phyloP scores from a whole-genome alignment of 805 yeast genomes.

The Dipodascus albidus region DNA sequence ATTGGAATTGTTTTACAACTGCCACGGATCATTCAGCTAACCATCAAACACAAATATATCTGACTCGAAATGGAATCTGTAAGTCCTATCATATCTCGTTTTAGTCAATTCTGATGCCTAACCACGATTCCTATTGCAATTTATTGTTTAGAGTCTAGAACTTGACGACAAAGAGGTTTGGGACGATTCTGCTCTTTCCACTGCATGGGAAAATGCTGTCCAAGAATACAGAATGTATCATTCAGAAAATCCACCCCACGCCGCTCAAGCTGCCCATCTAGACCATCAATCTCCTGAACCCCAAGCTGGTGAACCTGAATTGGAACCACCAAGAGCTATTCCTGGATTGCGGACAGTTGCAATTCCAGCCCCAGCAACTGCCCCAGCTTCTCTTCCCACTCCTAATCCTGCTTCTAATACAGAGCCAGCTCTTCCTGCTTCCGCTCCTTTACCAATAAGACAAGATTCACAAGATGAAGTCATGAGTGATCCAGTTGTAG shows the following conservation, averaged over 20 bases:
- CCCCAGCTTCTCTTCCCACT: background rate
- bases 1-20: too few relatives aligned
- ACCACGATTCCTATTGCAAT: background rate
- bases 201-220: conserved; percentile 15
- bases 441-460: background rate
- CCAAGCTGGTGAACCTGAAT: background rate
- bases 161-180: conserved; percentile 15
- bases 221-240: conserved; percentile 12
- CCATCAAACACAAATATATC: too few relatives aligned
- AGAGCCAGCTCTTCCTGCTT: too few relatives aligned
- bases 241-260: background rate
- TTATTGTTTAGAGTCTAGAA: background rate
- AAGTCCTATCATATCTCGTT: background rate
- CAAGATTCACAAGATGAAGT: background rate
- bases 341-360: background rate
- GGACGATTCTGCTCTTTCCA: conserved; percentile 16
- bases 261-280: background rate
- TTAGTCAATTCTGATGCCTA: too few relatives aligned
- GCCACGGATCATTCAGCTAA: too few relatives aligned
- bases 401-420: background rate
- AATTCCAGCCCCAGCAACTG: background rate
- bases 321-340: background rate
- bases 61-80: background rate
- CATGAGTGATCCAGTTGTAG: background rate
- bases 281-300: background rate